A percentile compares a stretch with the other conserved stretches of the same genome.
Conservation (phyloP, 2,329 filamentous ascomycete species). For the Calonectria crousiana region DNA sequence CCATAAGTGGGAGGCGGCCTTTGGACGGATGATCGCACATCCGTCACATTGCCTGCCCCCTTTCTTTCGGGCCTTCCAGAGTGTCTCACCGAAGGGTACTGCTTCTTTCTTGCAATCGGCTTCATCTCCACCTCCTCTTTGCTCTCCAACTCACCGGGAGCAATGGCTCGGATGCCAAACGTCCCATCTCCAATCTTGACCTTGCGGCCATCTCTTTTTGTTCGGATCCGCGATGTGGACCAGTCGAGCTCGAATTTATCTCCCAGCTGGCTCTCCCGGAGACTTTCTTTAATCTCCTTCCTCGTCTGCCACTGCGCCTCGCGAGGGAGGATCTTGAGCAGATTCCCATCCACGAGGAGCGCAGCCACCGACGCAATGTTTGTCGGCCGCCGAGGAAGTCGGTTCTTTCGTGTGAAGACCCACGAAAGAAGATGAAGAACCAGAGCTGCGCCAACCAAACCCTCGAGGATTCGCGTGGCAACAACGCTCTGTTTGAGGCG, state of each 20-base stretch:
- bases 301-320: constrained; percentile 42
- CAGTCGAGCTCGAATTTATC: constrained; percentile 38
- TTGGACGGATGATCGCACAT: neutral
- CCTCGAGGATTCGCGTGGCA: constrained; percentile 51
- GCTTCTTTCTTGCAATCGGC: constrained; percentile 29
- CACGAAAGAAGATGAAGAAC: constrained; percentile 44
- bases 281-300: constrained; percentile 32
- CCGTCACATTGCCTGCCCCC: neutral
- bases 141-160: constrained; percentile 26
- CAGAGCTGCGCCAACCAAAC: constrained; percentile 46
- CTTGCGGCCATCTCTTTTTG: constrained; percentile 26
- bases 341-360: constrained; percentile 53
- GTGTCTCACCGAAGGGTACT: neutral
- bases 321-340: constrained; percentile 43
- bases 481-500: constrained; percentile 46
- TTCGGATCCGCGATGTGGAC: constrained; percentile 19
- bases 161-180: constrained; percentile 38
- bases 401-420: constrained; percentile 41
- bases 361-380: constrained; percentile 53
- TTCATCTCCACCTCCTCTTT: constrained; percentile 41
- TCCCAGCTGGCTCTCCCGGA: constrained; percentile 26
- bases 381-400: constrained; percentile 47
- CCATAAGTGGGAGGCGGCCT: constrained; percentile 12
- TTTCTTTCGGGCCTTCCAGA: neutral
- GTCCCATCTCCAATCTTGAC: constrained; percentile 32